A percentile compares a stretch with the other conserved stretches of the same genome.
Evolutionary conservation across 2,329 filamentous ascomycete genomes (phyloP).

Genomic region (Aureobasidium zeae): DNA sequence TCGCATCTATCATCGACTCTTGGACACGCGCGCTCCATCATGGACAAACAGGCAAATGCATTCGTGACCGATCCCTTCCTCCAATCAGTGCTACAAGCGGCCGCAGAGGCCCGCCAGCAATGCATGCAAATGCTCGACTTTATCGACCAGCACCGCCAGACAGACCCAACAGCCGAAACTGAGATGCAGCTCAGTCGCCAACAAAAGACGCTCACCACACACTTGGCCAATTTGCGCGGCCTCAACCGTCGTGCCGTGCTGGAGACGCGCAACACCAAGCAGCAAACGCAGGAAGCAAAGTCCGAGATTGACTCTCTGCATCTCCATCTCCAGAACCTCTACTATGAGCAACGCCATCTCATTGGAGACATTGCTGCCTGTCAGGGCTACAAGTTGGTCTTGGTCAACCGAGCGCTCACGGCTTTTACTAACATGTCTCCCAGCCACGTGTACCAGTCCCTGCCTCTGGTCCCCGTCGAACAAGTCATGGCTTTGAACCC

Average conservation of each 20-base stretch:
- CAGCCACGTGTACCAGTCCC: constrained; percentile 77
- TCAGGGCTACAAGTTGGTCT: constrained; percentile 76
- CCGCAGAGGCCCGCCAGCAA: constrained; percentile 63
- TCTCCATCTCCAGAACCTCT: constrained; percentile 86
- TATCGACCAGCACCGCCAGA: constrained; percentile 36
- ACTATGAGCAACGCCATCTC: constrained; percentile 89
- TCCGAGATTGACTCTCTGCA: constrained; percentile 88
- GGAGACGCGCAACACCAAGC: constrained; percentile 74
- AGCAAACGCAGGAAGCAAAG: constrained; percentile 73
- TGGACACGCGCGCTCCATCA: background rate
- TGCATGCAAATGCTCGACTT: constrained; percentile 52
- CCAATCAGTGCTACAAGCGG: constrained; percentile 59
- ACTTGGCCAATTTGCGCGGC: constrained; percentile 70
- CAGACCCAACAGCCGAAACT: constrained; percentile 38
- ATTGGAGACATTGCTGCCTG: constrained; percentile 84
- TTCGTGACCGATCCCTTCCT: constrained; percentile 56
- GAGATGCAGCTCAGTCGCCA: constrained; percentile 58
- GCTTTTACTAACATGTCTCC: constrained; percentile 10
- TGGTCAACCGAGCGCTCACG: background rate
- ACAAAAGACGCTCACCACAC: constrained; percentile 70
- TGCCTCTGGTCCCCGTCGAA: constrained; percentile 75
- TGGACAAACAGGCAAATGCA: constrained; percentile 11
- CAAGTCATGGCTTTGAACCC: constrained; percentile 72
- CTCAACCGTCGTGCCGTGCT: constrained; percentile 76
- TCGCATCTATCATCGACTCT: too few relatives aligned